A percentile compares a stretch with the other conserved stretches of the same genome.
Conservation (phyloP, 305 asterid species). For the Fraxinus baroniana region DNA sequence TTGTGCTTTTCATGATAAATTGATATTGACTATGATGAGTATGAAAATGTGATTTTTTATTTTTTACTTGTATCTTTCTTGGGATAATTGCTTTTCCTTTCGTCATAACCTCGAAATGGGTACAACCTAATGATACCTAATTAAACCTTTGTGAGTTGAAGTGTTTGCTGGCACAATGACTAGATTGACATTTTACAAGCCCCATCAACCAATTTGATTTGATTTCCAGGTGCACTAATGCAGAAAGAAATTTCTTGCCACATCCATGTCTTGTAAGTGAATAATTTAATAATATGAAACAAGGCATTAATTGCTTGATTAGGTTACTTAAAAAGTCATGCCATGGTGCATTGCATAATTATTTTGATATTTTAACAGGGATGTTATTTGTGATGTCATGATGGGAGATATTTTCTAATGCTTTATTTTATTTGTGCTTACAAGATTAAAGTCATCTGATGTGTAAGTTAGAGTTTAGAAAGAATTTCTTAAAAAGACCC, state of each 20-base stretch:
- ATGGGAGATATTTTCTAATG: not conserved
- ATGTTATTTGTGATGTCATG: not conserved
- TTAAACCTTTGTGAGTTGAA: not conserved
- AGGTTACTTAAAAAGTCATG: not conserved
- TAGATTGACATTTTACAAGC: not conserved
- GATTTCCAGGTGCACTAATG: not conserved
- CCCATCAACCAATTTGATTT: not conserved
- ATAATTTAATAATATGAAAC: not conserved
- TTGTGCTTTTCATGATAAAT: not conserved
- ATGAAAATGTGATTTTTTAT: not conserved
- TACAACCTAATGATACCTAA: not conserved
- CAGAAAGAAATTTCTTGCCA: not conserved
- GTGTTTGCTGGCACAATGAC: not conserved
- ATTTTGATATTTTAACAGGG: not conserved
- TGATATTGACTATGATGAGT: not conserved
- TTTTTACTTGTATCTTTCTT: not conserved
- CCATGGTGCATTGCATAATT: not conserved
- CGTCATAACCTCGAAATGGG: not conserved
- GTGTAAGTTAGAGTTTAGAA: not conserved
- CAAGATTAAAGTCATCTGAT: not conserved
- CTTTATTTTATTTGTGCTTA: not conserved
- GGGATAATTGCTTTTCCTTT: not conserved
- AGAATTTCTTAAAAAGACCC: not conserved
- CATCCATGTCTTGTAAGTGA: not conserved
- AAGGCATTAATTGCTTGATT: not conserved